phyloP scores from a whole-genome alignment of 2,329 filamentous ascomycete genomes.

The Fonsecaea monophora region DNA sequence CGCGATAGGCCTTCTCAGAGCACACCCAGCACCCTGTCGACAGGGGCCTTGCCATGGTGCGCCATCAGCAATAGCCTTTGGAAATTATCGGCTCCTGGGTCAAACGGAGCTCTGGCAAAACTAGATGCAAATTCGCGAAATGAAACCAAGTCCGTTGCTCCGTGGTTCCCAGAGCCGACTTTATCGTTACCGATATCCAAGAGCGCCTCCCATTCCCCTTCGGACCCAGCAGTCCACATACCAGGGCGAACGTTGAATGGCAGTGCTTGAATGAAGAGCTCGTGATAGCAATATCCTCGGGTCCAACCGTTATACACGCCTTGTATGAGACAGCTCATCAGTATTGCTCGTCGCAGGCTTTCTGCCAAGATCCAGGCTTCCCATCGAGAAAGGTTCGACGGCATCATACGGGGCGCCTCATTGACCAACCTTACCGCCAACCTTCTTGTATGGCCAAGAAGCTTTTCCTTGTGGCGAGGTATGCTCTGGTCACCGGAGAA shows the following conservation, averaged over 20 bases:
- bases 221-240: constrained; percentile 10
- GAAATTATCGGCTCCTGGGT: constrained; percentile 10
- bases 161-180: background rate
- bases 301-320: constrained; percentile 10
- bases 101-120: constrained; percentile 11
- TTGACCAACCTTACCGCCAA: constrained; percentile 10
- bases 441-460: constrained; percentile 10
- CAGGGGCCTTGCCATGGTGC: constrained; percentile 14
- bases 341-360: constrained; percentile 16
- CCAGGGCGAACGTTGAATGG: constrained; percentile 10
- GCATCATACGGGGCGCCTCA: constrained; percentile 2
- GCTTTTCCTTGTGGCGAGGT: constrained; percentile 4
- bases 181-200: background rate
- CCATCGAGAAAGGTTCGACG: constrained; percentile 8
- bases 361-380: constrained; percentile 17
- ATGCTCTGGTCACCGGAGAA: background rate
- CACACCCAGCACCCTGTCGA: constrained; percentile 1
- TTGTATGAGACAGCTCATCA: constrained; percentile 16
- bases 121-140: constrained; percentile 10
- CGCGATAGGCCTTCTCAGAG: background rate
- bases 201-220: constrained; percentile 10
- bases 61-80: constrained; percentile 14
- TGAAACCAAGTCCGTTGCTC: background rate
- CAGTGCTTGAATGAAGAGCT: constrained; percentile 20
- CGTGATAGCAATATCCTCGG: constrained; percentile 12